These are phyloP conservation scores for Trifolium pratense DNA, from an alignment of 306 rosid species.

Conservation along the genomic window DNA sequence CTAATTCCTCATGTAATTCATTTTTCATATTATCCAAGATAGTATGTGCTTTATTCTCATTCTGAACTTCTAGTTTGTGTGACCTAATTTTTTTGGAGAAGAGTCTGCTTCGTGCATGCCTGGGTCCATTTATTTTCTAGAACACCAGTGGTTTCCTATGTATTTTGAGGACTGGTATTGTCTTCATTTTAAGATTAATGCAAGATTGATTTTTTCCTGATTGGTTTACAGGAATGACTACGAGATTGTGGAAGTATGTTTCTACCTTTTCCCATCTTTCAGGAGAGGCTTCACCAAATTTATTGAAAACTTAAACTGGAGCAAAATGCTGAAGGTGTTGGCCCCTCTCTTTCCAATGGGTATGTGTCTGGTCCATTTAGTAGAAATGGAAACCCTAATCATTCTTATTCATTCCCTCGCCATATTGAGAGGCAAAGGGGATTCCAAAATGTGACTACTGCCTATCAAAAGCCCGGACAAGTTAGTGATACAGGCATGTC, in stretches of 20 bases:
- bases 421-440: slow-evolving; percentile 64
- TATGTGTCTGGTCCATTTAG: slow-evolving; percentile 59
- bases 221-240: slow-evolving; percentile 77
- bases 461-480: slow-evolving; percentile 59
- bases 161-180: not conserved
- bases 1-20: not conserved
- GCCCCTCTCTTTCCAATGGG: slow-evolving; percentile 45
- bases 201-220: not conserved
- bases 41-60: slow-evolving; percentile 61
- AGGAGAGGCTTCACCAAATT: slow-evolving; percentile 90
- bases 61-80: not conserved
- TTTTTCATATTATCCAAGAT: slow-evolving; percentile 47
- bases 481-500: slow-evolving; percentile 64
- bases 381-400: slow-evolving; percentile 54
- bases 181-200: not conserved
- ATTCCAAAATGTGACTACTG: slow-evolving; percentile 44
- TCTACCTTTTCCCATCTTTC: slow-evolving; percentile 93
- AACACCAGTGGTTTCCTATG: not conserved
- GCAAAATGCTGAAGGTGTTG: slow-evolving; percentile 69
- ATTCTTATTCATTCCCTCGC: slow-evolving; percentile 43
- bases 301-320: slow-evolving; percentile 84
- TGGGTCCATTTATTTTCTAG: slow-evolving; percentile 3
- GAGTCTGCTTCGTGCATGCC: slow-evolving; percentile 18
- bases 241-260: slow-evolving; percentile 91
- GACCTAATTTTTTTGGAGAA: not conserved